Evolutionary conservation across 2,329 filamentous ascomycete genomes (phyloP).

Genomic region (Sphaerulina musiva): DNA sequence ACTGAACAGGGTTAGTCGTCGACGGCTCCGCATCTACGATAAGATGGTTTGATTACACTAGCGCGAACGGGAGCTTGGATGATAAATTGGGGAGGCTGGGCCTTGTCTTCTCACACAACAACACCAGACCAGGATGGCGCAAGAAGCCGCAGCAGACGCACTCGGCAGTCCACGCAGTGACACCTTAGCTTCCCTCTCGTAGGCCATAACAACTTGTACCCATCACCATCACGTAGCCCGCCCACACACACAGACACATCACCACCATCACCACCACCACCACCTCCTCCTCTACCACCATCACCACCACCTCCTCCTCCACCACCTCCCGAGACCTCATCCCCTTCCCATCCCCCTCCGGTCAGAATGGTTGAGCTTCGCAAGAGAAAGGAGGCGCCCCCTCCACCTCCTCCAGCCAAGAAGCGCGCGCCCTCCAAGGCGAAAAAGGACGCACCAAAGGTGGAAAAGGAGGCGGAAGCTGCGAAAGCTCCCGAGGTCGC

Average conservation of each 20-base stretch:
- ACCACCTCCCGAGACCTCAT: neutral
- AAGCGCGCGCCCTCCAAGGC: constrained; percentile 35
- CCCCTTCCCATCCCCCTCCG: neutral
- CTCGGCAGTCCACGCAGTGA: constrained; percentile 7
- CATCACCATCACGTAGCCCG: no score
- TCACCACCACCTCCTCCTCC: neutral
- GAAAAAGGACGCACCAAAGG: constrained; percentile 27
- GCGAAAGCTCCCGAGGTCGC: constrained; percentile 25
- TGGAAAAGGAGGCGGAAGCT: constrained; percentile 36
- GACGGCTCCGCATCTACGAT: neutral
- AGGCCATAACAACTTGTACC: no score
- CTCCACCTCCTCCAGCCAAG: constrained; percentile 43
- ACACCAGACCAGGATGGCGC: constrained; percentile 9
- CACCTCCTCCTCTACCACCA: neutral
- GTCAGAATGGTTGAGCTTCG: constrained; percentile 51
- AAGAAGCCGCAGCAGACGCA: constrained; percentile 9
- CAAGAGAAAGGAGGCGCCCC: constrained; percentile 54
- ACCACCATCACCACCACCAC: no score
- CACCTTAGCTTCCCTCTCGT: neutral
- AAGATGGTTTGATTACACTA: neutral
- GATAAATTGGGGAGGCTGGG: neutral
- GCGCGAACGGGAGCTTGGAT: constrained; percentile 4
- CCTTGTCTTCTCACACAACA: neutral
- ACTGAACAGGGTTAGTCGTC: no score
- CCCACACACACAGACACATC: no score